phyloP scores from a whole-genome alignment of 2,329 filamentous ascomycete genomes.

The Pseudovirgaria hyperparasitica region DNA sequence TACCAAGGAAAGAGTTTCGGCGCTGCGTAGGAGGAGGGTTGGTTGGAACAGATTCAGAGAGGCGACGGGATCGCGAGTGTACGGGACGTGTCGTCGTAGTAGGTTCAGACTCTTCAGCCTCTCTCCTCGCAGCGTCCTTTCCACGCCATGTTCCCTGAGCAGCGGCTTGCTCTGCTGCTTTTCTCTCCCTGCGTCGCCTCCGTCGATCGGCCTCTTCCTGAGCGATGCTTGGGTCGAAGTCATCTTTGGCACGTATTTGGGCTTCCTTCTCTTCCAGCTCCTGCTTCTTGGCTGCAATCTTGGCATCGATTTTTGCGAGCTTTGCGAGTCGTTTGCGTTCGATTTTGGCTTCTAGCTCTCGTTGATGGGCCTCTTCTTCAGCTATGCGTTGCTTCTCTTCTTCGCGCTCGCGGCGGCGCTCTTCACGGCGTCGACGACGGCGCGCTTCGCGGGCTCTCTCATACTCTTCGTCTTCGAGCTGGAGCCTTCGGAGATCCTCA shows the following conservation, averaged over 20 bases:
- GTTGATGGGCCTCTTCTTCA: constrained; percentile 18
- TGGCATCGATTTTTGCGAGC: constrained; percentile 14
- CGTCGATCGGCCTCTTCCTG: constrained; percentile 11
- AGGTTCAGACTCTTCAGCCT: constrained; percentile 6
- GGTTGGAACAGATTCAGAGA: too few species aligned
- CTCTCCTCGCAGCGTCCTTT: constrained; percentile 13
- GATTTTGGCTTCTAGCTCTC: constrained; percentile 12
- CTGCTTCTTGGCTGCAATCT: constrained; percentile 4
- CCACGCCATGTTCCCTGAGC: constrained; percentile 12
- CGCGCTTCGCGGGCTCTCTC: constrained; percentile 12
- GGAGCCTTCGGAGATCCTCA: constrained; percentile 1
- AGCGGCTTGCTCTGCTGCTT: constrained; percentile 7
- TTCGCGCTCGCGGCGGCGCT: too few species aligned
- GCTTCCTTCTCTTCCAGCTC: constrained; percentile 12
- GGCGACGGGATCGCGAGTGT: too few species aligned
- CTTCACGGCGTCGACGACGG: constrained; percentile 16
- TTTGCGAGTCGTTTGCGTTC: constrained; percentile 16
- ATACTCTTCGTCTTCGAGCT: constrained; percentile 8
- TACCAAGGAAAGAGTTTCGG: too few species aligned
- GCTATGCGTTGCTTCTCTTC: too few species aligned
- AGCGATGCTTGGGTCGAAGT: constrained; percentile 9
- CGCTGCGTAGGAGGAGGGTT: too few species aligned
- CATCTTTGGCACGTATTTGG: constrained; percentile 9
- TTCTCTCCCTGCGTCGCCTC: constrained; percentile 2
- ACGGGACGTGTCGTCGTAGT: too few species aligned